phyloP scores from a whole-genome alignment of 768 basidiomycete genomes.

The Erythrobasidium yunnanense region DNA sequence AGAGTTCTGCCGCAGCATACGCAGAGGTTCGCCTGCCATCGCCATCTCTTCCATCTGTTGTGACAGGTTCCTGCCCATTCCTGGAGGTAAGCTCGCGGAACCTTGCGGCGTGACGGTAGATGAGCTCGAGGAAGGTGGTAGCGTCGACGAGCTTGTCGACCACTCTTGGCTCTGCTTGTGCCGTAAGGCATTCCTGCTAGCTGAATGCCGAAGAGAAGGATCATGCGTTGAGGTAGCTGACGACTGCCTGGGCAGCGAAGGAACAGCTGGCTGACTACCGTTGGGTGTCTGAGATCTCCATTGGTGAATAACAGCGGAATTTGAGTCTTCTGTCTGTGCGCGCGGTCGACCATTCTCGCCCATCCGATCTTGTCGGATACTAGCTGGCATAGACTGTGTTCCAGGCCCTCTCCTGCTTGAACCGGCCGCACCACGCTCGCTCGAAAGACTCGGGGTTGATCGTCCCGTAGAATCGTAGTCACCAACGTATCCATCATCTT shows the following conservation, averaged over 20 bases:
- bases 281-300: slow-evolving; percentile 52
- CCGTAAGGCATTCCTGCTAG: slow-evolving; percentile 32
- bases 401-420: slow-evolving; percentile 39
- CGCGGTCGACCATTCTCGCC: slow-evolving; percentile 45
- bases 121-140: slow-evolving; percentile 14
- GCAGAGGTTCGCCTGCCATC: slow-evolving; percentile 19
- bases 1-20: slow-evolving; percentile 30
- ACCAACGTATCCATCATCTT: slow-evolving; percentile 44
- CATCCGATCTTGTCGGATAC: slow-evolving; percentile 38
- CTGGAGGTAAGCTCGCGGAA: not conserved
- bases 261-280: slow-evolving; percentile 35
- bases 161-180: slow-evolving; percentile 34
- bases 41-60: slow-evolving; percentile 25
- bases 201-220: slow-evolving; percentile 31
- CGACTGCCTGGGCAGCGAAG: slow-evolving; percentile 39
- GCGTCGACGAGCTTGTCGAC: slow-evolving; percentile 29
- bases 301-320: slow-evolving; percentile 51
- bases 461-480: slow-evolving; percentile 61
- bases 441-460: slow-evolving; percentile 57
- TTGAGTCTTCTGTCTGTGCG: slow-evolving; percentile 59
- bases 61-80: not conserved
- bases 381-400: slow-evolving; percentile 52
- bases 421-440: slow-evolving; percentile 45
- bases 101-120: not conserved
- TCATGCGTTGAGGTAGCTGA: slow-evolving; percentile 36